These are phyloP conservation scores for Hypoxylon sp. DNA, from an alignment of 2,329 filamentous ascomycete genomes.

Conservation along the genomic window DNA sequence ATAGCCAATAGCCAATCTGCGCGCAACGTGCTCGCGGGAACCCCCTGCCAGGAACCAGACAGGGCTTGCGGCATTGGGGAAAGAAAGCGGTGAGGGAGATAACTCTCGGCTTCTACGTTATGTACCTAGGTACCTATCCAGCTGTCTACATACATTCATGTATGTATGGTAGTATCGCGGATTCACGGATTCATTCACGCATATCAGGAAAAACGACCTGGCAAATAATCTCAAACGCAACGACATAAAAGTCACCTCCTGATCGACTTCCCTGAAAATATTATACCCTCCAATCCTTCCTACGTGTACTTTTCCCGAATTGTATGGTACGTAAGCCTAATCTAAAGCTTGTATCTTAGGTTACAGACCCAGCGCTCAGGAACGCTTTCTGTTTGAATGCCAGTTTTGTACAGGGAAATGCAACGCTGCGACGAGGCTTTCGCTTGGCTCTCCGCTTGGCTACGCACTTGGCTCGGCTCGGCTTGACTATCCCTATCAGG, in stretches of 20 bases:
- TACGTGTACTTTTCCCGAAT: neutral
- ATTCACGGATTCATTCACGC: neutral
- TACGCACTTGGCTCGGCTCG: slow-evolving; percentile 27
- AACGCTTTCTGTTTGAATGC: slow-evolving; percentile 39
- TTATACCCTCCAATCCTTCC: neutral
- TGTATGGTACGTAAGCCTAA: slow-evolving; percentile 11
- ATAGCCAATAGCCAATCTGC: slow-evolving; percentile 17
- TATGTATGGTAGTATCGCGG: too few species aligned
- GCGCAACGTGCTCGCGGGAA: slow-evolving; percentile 18
- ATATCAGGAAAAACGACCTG: neutral
- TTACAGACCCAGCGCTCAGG: slow-evolving; percentile 35
- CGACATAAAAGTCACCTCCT: slow-evolving; percentile 21
- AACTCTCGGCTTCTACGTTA: neutral
- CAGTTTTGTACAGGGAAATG: slow-evolving; percentile 34
- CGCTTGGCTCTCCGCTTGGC: slow-evolving; percentile 30
- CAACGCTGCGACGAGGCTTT: slow-evolving; percentile 32
- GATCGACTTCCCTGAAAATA: slow-evolving; percentile 27
- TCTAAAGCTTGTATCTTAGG: slow-evolving; percentile 18
- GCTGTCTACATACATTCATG: neutral
- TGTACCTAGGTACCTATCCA: neutral
- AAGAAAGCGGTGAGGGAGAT: slow-evolving; percentile 30
- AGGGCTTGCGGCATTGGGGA: slow-evolving; percentile 17
- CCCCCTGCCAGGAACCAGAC: slow-evolving; percentile 27
- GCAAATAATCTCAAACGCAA: slow-evolving; percentile 32
- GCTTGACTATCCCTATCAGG: slow-evolving; percentile 39